Base-by-base conservation (phyloP, 257 asterid genomes). In the Vinca minor region DNA sequence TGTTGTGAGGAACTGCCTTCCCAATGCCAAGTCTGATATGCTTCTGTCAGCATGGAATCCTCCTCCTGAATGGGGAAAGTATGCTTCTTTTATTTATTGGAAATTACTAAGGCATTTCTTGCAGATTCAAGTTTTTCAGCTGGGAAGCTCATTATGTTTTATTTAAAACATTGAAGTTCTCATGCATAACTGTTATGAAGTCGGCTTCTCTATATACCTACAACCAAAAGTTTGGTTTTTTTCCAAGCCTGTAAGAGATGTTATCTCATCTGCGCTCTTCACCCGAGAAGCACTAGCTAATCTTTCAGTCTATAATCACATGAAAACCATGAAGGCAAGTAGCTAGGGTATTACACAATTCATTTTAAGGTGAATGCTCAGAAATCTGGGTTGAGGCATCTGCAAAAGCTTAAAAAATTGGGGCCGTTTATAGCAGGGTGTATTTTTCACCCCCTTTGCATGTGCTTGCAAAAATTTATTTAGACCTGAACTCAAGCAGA, bases 11-110 rank as follows among this genome's bases (percentile, higher is more conserved):
- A 93, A 93, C 75, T 89, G 96, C 73, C 82, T 89, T 76, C 95
- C 86, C 15, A 84, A 83, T 79, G 97, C 96, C 71, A 93, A 93
- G 86, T 93, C 94, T 57, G 97, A 93, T 79, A 87, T 87, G 99
- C 99, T 93, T 79, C 82, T 93, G 60, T 93, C 82, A 72, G 94
- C 99, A 44, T 93, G 99, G 99, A 89, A 82, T 71, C 95, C 99
- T 82, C 99, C 99, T 76, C 23, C 88, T 71, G 99, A 93, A 73
- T 93, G 99, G 99, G 99, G 96, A 79, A 93, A 90, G 99, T 93
- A 89, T 54, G 99, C 49, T 53, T 55, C 53, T 61, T 81, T n/a
- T 73, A 45, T 64, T 34, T 28, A 52, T 62, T 74, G 26, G 42
- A 56, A 56, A 56, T 57, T 65, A 58, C 38, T 46, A 44, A 25